These are phyloP conservation scores for Elsinoe perseae DNA, from an alignment of 2,329 filamentous ascomycete genomes.

Conservation along the genomic window DNA sequence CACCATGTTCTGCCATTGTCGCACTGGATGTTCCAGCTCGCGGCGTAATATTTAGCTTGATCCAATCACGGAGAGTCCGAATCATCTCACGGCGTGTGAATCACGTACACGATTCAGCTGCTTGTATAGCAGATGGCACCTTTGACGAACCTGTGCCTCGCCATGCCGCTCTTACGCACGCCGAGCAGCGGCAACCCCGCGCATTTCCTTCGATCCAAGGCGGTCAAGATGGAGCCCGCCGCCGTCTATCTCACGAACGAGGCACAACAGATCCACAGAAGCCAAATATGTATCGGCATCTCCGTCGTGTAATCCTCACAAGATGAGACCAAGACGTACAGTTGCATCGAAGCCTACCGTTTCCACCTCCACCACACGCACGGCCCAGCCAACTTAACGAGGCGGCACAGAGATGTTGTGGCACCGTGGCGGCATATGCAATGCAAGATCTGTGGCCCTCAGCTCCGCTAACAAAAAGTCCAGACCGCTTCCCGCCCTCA, in stretches of 20 bases:
- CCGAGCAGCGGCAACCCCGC: background rate
- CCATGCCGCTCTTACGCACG: background rate
- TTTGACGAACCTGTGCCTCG: background rate
- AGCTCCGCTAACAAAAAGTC: background rate
- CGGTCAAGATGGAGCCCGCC: background rate
- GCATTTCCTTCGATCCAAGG: background rate
- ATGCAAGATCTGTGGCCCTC: background rate
- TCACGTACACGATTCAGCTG: background rate
- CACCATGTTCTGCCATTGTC: background rate
- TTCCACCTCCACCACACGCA: background rate
- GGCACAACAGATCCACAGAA: background rate
- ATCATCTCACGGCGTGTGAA: background rate
- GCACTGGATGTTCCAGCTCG: background rate
- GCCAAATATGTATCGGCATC: background rate
- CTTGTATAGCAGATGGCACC: background rate
- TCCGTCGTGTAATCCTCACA: background rate
- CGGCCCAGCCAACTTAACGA: background rate
- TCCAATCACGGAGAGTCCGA: background rate
- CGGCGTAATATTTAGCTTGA: background rate
- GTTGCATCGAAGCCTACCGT: background rate
- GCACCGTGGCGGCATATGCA: background rate
- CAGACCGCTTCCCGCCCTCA: background rate
- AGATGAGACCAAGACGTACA: background rate
- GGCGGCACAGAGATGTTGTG: background rate
- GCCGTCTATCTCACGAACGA: background rate